Percentiles rank a stretch among this genome's conserved stretches.
Conservation (phyloP, 1,284 basidiomycete species). For the Malassezia pachydermatis region DNA sequence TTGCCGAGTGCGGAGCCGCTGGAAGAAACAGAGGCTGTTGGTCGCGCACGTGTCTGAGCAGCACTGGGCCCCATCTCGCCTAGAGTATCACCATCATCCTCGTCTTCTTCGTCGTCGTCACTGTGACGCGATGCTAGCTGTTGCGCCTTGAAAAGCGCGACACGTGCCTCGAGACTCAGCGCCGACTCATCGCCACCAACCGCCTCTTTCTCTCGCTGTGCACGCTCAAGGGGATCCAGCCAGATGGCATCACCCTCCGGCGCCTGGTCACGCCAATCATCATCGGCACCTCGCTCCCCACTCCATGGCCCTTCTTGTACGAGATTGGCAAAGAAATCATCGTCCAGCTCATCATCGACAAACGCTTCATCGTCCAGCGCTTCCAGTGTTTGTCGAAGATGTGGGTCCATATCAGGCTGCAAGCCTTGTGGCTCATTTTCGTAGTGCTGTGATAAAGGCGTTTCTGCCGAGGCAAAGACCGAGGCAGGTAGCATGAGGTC, state of each 20-base stretch:
- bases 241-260: conserved; percentile 45
- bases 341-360: conserved; percentile 57
- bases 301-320: conserved; percentile 54
- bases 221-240: conserved; percentile 26
- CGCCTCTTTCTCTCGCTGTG: conserved; percentile 20
- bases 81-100: conserved; percentile 31
- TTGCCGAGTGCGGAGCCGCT: conserved; percentile 29
- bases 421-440: conserved; percentile 57
- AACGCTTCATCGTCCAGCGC: conserved; percentile 85
- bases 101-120: conserved; percentile 18
- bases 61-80: conserved; percentile 19
- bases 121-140: not conserved
- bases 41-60: conserved; percentile 17
- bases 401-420: conserved; percentile 92
- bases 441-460: conserved; percentile 23
- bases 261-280: conserved; percentile 34
- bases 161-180: conserved; percentile 35
- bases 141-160: conserved; percentile 41
- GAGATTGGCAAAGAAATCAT: conserved; percentile 53
- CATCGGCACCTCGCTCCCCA: conserved; percentile 17
- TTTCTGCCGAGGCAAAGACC: conserved; percentile 29
- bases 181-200: conserved; percentile 22
- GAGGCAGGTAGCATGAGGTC: conserved; percentile 58
- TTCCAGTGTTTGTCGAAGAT: conserved; percentile 81
- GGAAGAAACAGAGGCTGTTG: conserved; percentile 16